These are phyloP conservation scores for Perkinsus marinus DNA, from an alignment of 169 alveolate species.

Conservation along the genomic window DNA sequence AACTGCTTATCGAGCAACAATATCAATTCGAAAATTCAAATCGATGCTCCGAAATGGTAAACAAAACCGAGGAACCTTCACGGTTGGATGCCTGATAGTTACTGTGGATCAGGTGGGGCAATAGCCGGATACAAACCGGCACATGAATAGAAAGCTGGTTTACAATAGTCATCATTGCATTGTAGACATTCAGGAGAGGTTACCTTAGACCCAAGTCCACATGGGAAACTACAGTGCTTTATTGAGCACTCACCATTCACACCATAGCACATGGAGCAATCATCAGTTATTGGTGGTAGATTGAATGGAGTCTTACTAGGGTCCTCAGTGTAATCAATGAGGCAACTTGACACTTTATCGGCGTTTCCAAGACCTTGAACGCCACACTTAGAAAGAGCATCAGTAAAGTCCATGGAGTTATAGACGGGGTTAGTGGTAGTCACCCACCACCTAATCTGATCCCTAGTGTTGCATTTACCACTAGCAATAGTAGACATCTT, in stretches of 20 bases:
- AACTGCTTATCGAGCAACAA: no score
- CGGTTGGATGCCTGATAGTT: no score
- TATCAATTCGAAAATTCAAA: no score
- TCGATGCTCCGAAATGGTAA: background rate
- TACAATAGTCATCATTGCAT: background rate
- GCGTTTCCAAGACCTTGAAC: background rate
- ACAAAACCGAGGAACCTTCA: background rate
- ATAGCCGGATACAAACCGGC: background rate
- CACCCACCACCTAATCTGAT: background rate
- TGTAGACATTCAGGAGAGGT: background rate
- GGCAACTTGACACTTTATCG: background rate
- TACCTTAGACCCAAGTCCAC: background rate
- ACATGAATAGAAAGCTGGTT: background rate
- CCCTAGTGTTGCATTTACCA: background rate
- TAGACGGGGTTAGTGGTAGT: background rate
- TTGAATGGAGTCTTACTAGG: background rate
- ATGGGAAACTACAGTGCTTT: background rate
- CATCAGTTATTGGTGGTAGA: background rate
- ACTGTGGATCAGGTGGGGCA: no score
- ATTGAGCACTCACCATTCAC: background rate
- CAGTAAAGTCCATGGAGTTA: background rate
- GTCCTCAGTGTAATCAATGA: background rate
- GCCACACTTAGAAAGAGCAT: background rate
- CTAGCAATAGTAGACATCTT: background rate
- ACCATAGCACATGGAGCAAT: background rate